Conservation (phyloP, 2,329 filamentous ascomycete species). For the Venturia nashicola region DNA sequence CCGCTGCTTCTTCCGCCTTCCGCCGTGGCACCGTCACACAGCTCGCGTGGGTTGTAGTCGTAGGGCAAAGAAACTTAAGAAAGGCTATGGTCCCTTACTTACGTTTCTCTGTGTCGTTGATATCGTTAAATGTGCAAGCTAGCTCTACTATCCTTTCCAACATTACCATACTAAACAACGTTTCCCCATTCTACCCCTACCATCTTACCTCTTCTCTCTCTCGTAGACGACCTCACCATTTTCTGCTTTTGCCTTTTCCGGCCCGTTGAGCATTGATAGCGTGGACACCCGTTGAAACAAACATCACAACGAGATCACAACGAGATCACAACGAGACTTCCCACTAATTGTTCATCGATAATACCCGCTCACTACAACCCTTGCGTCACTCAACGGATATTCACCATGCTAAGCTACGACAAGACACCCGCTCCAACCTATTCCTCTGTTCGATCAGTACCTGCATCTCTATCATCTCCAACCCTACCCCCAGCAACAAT, state of each 20-base stretch:
- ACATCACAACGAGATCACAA: neutral
- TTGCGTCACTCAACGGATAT: neutral
- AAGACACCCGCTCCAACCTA: conserved; percentile 8
- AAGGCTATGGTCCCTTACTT: neutral
- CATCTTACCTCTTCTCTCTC: neutral
- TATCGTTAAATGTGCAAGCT: neutral
- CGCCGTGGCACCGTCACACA: conserved; percentile 8
- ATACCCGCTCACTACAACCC: neutral
- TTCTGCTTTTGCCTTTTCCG: too few relatives aligned
- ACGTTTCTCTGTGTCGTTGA: neutral
- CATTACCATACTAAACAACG: neutral
- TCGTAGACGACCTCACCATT: neutral
- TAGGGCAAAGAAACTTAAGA: conserved; percentile 1
- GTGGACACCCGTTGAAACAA: neutral
- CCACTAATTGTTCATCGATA: neutral
- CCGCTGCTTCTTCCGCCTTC: conserved; percentile 8
- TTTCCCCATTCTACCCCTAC: neutral
- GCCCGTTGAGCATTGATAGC: neutral
- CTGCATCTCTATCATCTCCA: neutral
- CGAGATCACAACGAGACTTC: neutral
- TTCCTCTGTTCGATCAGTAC: conserved; percentile 9
- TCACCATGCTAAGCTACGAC: conserved; percentile 14
- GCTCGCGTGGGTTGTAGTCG: conserved; percentile 9
- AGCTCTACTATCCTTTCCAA: neutral
- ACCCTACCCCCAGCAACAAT: neutral